Conservation (phyloP, 164 flowering plant genomes). For the Dillenia turbinata region DNA sequence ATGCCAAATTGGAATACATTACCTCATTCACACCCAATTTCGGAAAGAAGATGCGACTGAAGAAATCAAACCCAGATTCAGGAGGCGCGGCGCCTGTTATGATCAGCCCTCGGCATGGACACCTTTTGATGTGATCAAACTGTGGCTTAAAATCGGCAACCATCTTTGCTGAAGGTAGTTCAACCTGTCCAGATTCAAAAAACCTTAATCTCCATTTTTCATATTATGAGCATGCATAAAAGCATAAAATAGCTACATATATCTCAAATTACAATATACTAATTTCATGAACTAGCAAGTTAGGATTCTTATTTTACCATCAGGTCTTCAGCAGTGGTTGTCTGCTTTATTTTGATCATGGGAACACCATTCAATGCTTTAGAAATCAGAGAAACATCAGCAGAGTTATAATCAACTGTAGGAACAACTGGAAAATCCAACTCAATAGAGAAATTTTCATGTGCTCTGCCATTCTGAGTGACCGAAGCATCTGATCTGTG, state of each 20-base stretch:
- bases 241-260: background rate
- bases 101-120: slow-evolving; percentile 42
- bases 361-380: slow-evolving; percentile 52
- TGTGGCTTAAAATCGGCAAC: slow-evolving; percentile 40
- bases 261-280: background rate
- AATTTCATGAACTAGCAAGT: background rate
- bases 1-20: slow-evolving; percentile 1
- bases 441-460: slow-evolving; percentile 40
- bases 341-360: slow-evolving; percentile 38
- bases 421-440: slow-evolving; percentile 59
- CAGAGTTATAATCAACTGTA: slow-evolving; percentile 29
- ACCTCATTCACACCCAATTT: slow-evolving; percentile 58
- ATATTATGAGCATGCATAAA: background rate
- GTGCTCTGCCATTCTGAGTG: slow-evolving; percentile 20
- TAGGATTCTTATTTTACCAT: slow-evolving; percentile 29
- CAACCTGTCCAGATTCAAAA: slow-evolving; percentile 28
- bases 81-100: slow-evolving; percentile 44
- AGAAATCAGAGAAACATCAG: slow-evolving; percentile 39
- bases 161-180: slow-evolving; percentile 44
- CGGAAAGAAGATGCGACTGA: slow-evolving; percentile 58
- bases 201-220: background rate
- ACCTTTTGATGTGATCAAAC: slow-evolving; percentile 35
- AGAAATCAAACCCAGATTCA: slow-evolving; percentile 56
- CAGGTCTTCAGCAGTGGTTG: slow-evolving; percentile 34
- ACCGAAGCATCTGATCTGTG: slow-evolving; percentile 8